Conservation (phyloP, 768 basidiomycete species). For the Tricholoma flavovirens region DNA sequence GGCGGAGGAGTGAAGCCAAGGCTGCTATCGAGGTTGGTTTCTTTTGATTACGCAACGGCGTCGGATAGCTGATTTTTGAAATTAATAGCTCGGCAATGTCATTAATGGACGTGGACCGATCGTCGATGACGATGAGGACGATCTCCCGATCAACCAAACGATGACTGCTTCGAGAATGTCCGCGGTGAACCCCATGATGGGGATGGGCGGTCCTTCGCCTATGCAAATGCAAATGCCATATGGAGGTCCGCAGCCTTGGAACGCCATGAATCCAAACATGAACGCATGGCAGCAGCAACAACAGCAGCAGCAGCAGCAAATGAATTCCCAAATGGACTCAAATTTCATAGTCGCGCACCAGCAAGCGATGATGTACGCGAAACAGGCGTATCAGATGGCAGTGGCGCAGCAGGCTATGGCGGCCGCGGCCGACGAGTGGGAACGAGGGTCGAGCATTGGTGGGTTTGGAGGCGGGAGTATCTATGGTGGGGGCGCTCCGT, state of each 20-base stretch:
- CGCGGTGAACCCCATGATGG: conserved; percentile 41
- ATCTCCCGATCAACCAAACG: conserved; percentile 40
- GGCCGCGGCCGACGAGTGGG: conserved; percentile 89
- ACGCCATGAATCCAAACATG: conserved; percentile 21
- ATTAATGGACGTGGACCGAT: conserved; percentile 73
- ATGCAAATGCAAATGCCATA: conserved; percentile 27
- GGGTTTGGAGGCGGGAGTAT: conserved; percentile 37
- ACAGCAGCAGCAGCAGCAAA: conserved; percentile 8
- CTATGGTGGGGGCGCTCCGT: conserved; percentile 34
- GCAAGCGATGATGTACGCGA: conserved; percentile 81
- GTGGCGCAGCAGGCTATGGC: conserved; percentile 89
- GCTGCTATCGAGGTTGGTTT: conserved; percentile 79
- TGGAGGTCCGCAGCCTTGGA: conserved; percentile 15
- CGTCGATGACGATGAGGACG: conserved; percentile 47
- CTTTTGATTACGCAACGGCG: conserved; percentile 2
- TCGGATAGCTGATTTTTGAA: conserved; percentile 5
- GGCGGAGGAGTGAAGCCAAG: conserved; percentile 77
- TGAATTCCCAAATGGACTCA: conserved; percentile 43
- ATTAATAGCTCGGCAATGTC: conserved; percentile 72
- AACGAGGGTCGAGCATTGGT: conserved; percentile 61
- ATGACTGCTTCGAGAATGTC: conserved; percentile 35
- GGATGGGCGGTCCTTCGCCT: conserved; percentile 28
- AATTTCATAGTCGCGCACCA: conserved; percentile 71
- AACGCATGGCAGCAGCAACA: conserved; percentile 15
- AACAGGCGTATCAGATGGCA: conserved; percentile 86